Evolutionary conservation across 2,329 filamentous ascomycete genomes (phyloP).

Genomic region (Didymosphaeria variabile): DNA sequence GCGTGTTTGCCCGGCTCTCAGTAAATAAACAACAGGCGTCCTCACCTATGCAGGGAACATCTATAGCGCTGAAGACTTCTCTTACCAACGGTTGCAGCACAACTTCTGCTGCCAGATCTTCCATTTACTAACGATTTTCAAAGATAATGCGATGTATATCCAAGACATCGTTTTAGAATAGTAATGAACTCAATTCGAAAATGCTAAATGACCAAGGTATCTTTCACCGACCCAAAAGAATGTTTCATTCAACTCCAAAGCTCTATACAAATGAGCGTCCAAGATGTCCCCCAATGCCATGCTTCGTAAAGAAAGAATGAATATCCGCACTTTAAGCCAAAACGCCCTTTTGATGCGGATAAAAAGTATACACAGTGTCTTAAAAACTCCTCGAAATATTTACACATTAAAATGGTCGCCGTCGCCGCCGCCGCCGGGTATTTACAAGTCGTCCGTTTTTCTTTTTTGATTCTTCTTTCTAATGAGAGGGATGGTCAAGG

Average conservation of each 20-base stretch:
- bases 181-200: not conserved
- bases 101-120: no score
- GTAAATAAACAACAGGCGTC: not conserved
- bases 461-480: not conserved
- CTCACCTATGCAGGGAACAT: not conserved
- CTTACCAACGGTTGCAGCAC: not conserved
- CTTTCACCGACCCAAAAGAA: constrained; percentile 1
- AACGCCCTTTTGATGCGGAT: constrained; percentile 10
- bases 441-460: not conserved
- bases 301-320: constrained; percentile 11
- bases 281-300: not conserved
- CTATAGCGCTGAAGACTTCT: not conserved
- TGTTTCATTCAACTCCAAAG: constrained; percentile 3
- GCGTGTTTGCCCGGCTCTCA: not conserved
- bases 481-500: not conserved
- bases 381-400: not conserved
- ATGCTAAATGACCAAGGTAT: constrained; percentile 6
- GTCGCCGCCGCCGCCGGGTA: not conserved
- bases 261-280: constrained; percentile 3
- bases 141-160: not conserved
- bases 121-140: no score
- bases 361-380: constrained; percentile 9
- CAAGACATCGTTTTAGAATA: not conserved
- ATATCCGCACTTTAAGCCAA: constrained; percentile 4
- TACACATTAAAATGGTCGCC: constrained; percentile 8